These are phyloP conservation scores for Phytopythium aichiense DNA, from an alignment of 352 stramenopile species.

Conservation along the genomic window DNA sequence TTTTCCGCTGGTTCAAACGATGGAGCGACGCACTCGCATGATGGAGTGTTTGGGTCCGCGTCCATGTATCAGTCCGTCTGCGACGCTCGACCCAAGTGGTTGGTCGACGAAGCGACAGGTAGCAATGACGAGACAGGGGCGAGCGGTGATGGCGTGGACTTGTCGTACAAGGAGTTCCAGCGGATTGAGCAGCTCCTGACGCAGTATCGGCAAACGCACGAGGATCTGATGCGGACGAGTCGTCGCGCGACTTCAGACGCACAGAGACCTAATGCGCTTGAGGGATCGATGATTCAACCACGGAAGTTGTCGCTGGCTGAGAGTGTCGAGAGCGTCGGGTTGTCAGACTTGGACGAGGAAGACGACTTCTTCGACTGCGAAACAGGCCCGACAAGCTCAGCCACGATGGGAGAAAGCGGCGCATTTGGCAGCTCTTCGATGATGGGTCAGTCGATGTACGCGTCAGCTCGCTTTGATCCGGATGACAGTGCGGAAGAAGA, in stretches of 20 bases:
- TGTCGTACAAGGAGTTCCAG: conserved; percentile 81
- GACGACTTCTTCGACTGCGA: conserved; percentile 85
- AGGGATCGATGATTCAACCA: conserved; percentile 22
- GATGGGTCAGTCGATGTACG: conserved; percentile 83
- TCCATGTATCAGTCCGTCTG: conserved; percentile 80
- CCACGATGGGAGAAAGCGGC: conserved; percentile 25
- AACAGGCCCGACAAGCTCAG: conserved; percentile 36
- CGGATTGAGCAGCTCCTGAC: conserved; percentile 79
- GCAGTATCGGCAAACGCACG: conserved; percentile 75
- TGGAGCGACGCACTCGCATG: conserved; percentile 7
- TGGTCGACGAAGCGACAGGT: conserved; percentile 19
- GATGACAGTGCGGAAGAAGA: conserved; percentile 25
- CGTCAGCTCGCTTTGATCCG: conserved; percentile 58
- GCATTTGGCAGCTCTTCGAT: conserved; percentile 31
- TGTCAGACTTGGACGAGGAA: conserved; percentile 84
- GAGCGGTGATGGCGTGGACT: conserved; percentile 31
- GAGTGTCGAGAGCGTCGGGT: conserved; percentile 72
- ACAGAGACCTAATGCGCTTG: conserved; percentile 6
- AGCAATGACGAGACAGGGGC: conserved; percentile 31
- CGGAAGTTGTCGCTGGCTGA: conserved; percentile 65
- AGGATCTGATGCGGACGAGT: conserved; percentile 44
- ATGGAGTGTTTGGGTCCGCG: conserved; percentile 22
- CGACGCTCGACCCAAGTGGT: conserved; percentile 54
- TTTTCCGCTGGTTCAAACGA: conserved; percentile 31
- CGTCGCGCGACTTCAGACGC: conserved; percentile 5